A percentile compares a stretch with the other conserved stretches of the same genome.
These are phyloP conservation scores for Sphenostylis stenocarpa DNA, from an alignment of 306 rosid genomes.

Conservation along the genomic window DNA sequence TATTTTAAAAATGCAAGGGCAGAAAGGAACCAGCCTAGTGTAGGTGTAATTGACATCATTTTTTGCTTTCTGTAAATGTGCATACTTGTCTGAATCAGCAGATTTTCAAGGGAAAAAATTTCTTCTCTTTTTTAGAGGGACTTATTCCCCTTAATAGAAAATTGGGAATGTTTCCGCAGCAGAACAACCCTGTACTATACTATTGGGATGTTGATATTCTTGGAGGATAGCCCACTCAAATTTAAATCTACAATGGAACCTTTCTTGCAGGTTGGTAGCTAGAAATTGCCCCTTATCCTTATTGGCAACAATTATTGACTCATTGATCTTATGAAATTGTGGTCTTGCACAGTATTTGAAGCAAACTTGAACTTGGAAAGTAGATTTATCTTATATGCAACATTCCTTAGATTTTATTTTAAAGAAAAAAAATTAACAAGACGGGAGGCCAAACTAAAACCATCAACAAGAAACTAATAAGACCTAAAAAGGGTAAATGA, in stretches of 20 bases:
- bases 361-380: background rate
- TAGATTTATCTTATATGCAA: background rate
- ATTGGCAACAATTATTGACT: background rate
- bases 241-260: constrained; percentile 53
- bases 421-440: too few species aligned
- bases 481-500: too few species aligned
- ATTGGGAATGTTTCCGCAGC: constrained; percentile 44
- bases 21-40: background rate
- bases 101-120: background rate
- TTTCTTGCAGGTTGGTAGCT: constrained; percentile 44
- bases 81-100: background rate
- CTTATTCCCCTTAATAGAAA: constrained; percentile 40
- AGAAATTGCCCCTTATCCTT: background rate
- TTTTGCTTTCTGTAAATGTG: background rate
- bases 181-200: constrained; percentile 46
- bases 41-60: background rate
- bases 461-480: too few species aligned
- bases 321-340: background rate
- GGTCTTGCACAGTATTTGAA: background rate
- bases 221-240: constrained; percentile 45
- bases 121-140: constrained; percentile 40
- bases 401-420: too few species aligned
- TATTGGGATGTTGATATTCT: constrained; percentile 47
- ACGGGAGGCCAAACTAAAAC: too few species aligned
- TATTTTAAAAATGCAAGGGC: constrained; percentile 2